Evolutionary conservation across 495 filamentous ascomycete genomes (phyloP).

Genomic region (Lophium mytilinum): DNA sequence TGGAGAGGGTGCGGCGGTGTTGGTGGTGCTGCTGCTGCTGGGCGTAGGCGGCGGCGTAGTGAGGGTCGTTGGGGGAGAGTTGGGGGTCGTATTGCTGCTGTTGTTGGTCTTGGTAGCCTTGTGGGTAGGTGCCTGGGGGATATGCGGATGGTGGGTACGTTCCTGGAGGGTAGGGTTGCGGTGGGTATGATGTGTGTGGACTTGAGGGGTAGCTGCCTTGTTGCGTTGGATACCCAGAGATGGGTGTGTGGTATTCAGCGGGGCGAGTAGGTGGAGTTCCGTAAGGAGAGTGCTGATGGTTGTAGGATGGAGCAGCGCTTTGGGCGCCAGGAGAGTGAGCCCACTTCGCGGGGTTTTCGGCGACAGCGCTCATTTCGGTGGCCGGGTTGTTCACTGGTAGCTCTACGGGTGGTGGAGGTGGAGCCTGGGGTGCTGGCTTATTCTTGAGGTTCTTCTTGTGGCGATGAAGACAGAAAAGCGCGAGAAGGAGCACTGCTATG

Average conservation of each 20-base stretch:
- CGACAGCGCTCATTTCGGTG: constrained; percentile 11
- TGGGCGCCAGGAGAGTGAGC: neutral
- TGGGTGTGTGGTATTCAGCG: neutral
- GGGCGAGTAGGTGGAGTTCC: neutral
- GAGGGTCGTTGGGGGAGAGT: neutral
- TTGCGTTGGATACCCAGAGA: too few relatives aligned
- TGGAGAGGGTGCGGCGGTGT: neutral
- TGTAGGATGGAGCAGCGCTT: neutral
- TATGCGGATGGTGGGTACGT: neutral
- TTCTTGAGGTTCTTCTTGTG: constrained; percentile 19
- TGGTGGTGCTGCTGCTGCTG: neutral
- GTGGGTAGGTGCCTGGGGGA: neutral
- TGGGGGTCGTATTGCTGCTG: neutral
- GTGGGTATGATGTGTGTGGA: neutral
- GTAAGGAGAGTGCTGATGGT: neutral
- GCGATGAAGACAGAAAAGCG: constrained; percentile 26
- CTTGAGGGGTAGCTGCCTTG: neutral
- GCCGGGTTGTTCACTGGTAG: constrained; percentile 16
- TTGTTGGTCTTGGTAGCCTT: neutral
- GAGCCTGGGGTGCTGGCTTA: neutral
- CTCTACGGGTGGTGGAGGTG: constrained; percentile 15
- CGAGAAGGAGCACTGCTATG: constrained; percentile 20
- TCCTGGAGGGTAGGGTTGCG: neutral
- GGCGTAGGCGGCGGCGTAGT: neutral
- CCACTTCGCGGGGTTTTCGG: constrained; percentile 9